These are phyloP conservation scores for Primulina huaijiensis DNA, from an alignment of 257 asterid species.

Conservation along the genomic window DNA sequence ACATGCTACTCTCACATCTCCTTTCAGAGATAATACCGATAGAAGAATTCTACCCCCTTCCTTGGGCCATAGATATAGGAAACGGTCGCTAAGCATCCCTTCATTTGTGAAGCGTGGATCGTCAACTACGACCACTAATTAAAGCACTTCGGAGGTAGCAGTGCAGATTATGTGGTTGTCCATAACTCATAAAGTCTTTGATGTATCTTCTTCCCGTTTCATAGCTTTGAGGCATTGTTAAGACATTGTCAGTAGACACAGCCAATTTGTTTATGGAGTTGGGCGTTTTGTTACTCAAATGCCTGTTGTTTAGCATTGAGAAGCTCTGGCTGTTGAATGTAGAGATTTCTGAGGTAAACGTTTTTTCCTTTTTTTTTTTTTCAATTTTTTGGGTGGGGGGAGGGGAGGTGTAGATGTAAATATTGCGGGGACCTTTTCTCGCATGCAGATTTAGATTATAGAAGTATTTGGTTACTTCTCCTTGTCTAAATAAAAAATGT, in stretches of 20 bases:
- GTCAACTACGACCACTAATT: too few relatives aligned
- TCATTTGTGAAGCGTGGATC: slow-evolving; percentile 26
- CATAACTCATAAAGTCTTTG: too few relatives aligned
- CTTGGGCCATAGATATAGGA: slow-evolving; percentile 34
- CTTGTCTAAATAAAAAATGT: too few relatives aligned
- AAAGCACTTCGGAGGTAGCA: slow-evolving; percentile 27
- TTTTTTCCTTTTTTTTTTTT: too few relatives aligned
- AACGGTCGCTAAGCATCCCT: slow-evolving; percentile 62
- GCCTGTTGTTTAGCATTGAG: neutral
- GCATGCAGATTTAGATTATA: too few relatives aligned
- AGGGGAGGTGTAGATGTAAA: too few relatives aligned
- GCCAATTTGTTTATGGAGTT: neutral
- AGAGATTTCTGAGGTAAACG: neutral
- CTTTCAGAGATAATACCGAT: slow-evolving; percentile 36
- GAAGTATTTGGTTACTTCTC: too few relatives aligned
- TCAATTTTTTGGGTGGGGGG: too few relatives aligned
- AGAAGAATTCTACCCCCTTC: slow-evolving; percentile 25
- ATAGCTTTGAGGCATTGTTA: neutral
- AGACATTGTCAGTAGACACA: neutral
- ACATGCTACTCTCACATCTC: slow-evolving; percentile 23
- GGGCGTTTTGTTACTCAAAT: neutral
- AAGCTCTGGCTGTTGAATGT: neutral
- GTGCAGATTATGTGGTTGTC: neutral
- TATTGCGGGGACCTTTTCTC: too few relatives aligned
- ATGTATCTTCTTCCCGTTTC: slow-evolving; percentile 7